Percentiles rank a stretch among this genome's conserved stretches.
Evolutionary conservation across 2,329 filamentous ascomycete species (phyloP).

Genomic region (Pseudocercospora musae): DNA sequence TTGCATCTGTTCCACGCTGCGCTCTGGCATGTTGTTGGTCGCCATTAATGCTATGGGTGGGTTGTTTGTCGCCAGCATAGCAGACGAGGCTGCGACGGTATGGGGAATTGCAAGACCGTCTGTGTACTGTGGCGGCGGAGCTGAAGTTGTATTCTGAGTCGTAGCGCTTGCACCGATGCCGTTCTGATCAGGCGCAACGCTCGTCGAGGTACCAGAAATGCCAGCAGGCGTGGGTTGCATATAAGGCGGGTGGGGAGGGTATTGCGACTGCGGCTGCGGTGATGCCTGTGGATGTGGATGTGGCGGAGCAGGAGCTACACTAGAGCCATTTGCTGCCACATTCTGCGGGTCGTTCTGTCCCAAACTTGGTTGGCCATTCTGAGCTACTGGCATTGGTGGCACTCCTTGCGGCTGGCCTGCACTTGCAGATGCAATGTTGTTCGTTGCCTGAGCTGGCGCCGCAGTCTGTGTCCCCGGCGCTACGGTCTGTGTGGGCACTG

Average conservation of each 20-base stretch:
- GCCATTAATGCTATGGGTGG: background rate
- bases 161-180: background rate
- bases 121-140: background rate
- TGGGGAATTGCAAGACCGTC: background rate
- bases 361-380: background rate
- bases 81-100: background rate
- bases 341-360: background rate
- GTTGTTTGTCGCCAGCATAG: background rate
- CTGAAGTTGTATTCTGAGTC: background rate
- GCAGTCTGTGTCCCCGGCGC: background rate
- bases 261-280: background rate
- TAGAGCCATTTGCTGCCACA: background rate
- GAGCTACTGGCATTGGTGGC: background rate
- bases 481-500: background rate
- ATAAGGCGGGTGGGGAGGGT: background rate
- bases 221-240: background rate
- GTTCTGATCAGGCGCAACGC: background rate
- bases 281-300: background rate
- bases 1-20: background rate
- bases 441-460: background rate
- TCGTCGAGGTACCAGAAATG: background rate
- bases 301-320: background rate
- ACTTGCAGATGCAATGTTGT: background rate
- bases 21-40: background rate
- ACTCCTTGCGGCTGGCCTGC: background rate